Conservation (phyloP, 2,329 filamentous ascomycete species). For the Fusarium heterosporum region DNA sequence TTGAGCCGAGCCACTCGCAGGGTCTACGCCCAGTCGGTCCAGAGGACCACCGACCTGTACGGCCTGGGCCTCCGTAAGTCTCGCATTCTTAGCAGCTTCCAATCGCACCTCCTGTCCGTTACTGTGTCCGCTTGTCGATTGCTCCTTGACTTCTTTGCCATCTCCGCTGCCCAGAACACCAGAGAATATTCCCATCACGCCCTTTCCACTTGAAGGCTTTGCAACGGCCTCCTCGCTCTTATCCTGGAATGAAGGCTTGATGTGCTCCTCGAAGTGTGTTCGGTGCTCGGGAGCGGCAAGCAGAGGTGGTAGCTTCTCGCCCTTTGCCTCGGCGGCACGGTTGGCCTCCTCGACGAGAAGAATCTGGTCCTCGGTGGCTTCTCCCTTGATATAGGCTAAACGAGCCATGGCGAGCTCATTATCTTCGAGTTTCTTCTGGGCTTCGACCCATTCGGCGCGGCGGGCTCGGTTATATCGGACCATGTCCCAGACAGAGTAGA, state of each 20-base stretch:
- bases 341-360: constrained; percentile 68
- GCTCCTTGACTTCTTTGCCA: constrained; percentile 30
- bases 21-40: constrained; percentile 61
- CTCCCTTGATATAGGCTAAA: constrained; percentile 69
- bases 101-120: constrained; percentile 29
- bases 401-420: constrained; percentile 68
- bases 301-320: constrained; percentile 63
- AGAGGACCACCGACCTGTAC: constrained; percentile 64
- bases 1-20: constrained; percentile 42
- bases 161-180: constrained; percentile 47
- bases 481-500: constrained; percentile 72
- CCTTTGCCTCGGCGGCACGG: constrained; percentile 58
- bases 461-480: constrained; percentile 70
- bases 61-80: constrained; percentile 53
- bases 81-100: constrained; percentile 54
- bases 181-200: constrained; percentile 52
- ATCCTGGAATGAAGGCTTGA: constrained; percentile 49
- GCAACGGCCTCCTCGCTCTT: constrained; percentile 31
- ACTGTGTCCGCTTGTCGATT: constrained; percentile 26
- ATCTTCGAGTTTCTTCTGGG: constrained; percentile 65
- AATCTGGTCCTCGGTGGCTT: constrained; percentile 67
- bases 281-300: constrained; percentile 59
- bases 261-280: constrained; percentile 52
- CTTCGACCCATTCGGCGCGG: constrained; percentile 67
- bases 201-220: constrained; percentile 50